Percentiles rank a stretch among this genome's conserved stretches.
phyloP scores from a whole-genome alignment of 495 filamentous ascomycete species.

The Xylaria flabelliformis region DNA sequence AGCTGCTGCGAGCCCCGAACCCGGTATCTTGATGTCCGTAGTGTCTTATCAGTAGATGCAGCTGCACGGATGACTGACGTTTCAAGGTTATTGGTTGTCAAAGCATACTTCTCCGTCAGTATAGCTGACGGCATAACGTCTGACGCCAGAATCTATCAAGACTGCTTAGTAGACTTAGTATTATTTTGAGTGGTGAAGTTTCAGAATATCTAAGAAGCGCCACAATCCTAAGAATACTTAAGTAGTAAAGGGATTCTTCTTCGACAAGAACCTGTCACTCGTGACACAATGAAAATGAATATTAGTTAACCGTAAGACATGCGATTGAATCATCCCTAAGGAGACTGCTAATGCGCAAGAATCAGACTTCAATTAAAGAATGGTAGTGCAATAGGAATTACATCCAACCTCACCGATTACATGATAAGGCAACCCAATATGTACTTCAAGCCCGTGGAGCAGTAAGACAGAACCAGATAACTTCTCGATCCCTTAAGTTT shows the following conservation, averaged over 20 bases:
- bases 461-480: not conserved
- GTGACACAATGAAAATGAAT: not conserved
- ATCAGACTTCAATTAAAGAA: not conserved
- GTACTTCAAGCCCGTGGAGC: not conserved
- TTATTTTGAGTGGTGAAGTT: not conserved
- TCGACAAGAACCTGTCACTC: not conserved
- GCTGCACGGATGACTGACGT: not conserved
- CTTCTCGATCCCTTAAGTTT: not conserved
- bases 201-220: not conserved
- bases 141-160: not conserved
- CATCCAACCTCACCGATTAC: not conserved
- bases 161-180: not conserved
- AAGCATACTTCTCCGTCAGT: not conserved
- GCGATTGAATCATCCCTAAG: not conserved
- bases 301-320: not conserved
- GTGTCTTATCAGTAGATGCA: not conserved
- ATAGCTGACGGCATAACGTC: conserved; percentile 14
- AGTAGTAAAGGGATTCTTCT: not conserved
- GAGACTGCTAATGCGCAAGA: not conserved
- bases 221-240: not conserved
- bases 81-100: not conserved
- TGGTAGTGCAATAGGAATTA: not conserved
- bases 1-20: not conserved
- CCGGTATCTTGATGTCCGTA: not conserved
- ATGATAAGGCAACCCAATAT: not conserved